Evolutionary conservation across 2,329 filamentous ascomycete genomes (phyloP).

Genomic region (Exophiala calicioides): DNA sequence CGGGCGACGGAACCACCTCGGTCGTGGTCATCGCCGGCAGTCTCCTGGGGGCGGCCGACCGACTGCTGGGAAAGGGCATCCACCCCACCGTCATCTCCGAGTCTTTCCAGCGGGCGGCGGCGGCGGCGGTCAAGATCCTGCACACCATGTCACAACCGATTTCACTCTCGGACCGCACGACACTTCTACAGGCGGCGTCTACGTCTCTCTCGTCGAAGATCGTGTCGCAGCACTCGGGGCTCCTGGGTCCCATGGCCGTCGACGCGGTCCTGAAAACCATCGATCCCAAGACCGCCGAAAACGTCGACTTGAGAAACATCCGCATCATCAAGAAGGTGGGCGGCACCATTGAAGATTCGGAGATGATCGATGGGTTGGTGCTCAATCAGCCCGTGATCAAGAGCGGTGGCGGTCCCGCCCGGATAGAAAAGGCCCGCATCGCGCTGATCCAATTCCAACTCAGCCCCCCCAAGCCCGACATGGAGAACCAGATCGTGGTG

Average conservation of each 20-base stretch:
- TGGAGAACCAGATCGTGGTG: constrained; percentile 99
- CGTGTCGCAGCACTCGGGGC: constrained; percentile 92
- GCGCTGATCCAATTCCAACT: constrained; percentile 98
- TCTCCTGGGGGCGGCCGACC: constrained; percentile 88
- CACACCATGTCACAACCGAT: constrained; percentile 97
- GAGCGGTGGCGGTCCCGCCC: constrained; percentile 82
- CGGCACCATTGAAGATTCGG: constrained; percentile 96
- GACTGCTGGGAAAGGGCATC: constrained; percentile 86
- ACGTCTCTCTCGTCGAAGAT: constrained; percentile 98
- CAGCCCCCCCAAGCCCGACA: constrained; percentile 96
- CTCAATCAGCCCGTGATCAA: constrained; percentile 92
- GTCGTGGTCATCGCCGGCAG: constrained; percentile 98
- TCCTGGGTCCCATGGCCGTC: constrained; percentile 96
- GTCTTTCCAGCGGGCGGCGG: constrained; percentile 91
- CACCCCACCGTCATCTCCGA: constrained; percentile 98
- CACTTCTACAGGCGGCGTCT: constrained; percentile 92
- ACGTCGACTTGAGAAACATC: constrained; percentile 95
- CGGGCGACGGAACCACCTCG: constrained; percentile 95
- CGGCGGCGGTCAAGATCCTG: constrained; percentile 82
- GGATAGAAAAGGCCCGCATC: constrained; percentile 97
- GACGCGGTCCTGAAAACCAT: constrained; percentile 95
- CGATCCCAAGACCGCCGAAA: constrained; percentile 91
- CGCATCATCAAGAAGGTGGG: constrained; percentile 96
- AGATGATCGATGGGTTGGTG: constrained; percentile 92
- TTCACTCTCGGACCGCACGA: constrained; percentile 79